phyloP scores from a whole-genome alignment of 192 early-diverging fungal genomes.

The Coemansia sp. region DNA sequence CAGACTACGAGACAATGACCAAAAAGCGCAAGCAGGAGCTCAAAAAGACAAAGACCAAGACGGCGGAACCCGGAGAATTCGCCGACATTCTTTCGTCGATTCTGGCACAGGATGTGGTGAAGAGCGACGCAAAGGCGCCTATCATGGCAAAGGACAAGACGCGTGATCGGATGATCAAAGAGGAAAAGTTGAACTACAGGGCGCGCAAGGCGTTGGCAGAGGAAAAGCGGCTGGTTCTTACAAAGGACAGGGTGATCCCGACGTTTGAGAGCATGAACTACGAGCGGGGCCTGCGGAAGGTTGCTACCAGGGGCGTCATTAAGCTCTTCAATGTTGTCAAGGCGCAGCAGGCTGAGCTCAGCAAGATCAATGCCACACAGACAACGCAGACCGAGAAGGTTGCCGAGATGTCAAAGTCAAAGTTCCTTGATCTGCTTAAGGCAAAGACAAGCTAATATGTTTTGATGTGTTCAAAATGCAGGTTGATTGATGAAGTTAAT shows the following conservation, averaged over 20 bases:
- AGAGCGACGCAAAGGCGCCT: constrained; percentile 50
- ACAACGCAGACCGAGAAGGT: constrained; percentile 62
- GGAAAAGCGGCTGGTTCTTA: constrained; percentile 68
- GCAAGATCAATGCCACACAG: constrained; percentile 33
- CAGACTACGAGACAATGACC: constrained; percentile 42
- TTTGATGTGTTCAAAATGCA: background rate
- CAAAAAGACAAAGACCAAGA: constrained; percentile 32
- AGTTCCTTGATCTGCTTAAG: constrained; percentile 74
- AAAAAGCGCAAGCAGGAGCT: constrained; percentile 22
- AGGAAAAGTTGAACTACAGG: constrained; percentile 79
- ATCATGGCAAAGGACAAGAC: constrained; percentile 83
- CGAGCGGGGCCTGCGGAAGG: constrained; percentile 87
- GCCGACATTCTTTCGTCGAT: constrained; percentile 37
- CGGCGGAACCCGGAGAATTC: constrained; percentile 40
- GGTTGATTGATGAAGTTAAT: background rate
- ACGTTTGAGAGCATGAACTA: constrained; percentile 78
- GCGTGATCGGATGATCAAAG: constrained; percentile 78
- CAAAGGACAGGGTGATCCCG: constrained; percentile 72
- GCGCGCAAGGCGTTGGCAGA: constrained; percentile 73
- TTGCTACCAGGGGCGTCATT: constrained; percentile 91
- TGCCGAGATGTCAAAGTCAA: constrained; percentile 63
- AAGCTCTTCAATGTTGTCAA: constrained; percentile 93
- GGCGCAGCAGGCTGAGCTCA: constrained; percentile 75
- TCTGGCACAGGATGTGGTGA: constrained; percentile 25
- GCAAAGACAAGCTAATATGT: constrained; percentile 29